Percentiles rank a stretch among this genome's conserved stretches.
These are phyloP conservation scores for Omphalotus guepiniiformis DNA, from an alignment of 768 basidiomycete species.

Conservation along the genomic window DNA sequence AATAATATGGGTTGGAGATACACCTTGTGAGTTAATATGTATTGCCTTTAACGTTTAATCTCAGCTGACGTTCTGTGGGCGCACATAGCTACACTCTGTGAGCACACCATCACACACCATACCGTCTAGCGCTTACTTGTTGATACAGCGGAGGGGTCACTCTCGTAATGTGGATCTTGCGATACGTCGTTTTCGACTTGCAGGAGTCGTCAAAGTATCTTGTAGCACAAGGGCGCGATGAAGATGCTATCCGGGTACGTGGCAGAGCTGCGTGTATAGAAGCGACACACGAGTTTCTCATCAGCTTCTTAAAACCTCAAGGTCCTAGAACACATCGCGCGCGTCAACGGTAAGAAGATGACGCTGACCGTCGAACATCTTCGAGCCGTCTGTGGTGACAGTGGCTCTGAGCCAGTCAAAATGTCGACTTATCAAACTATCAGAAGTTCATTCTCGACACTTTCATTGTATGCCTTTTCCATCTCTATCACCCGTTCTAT, in stretches of 20 bases:
- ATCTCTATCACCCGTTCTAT: background rate
- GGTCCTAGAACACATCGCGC: conserved; percentile 47
- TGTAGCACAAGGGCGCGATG: conserved; percentile 50
- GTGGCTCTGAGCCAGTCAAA: conserved; percentile 14
- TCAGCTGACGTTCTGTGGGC: background rate
- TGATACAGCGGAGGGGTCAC: conserved; percentile 41
- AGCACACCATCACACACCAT: conserved; percentile 9
- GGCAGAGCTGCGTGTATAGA: background rate
- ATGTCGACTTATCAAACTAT: conserved; percentile 28
- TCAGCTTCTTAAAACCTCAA: conserved; percentile 13
- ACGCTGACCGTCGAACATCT: conserved; percentile 44
- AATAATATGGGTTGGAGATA: conserved; percentile 64
- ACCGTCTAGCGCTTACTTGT: background rate
- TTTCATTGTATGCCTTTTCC: conserved; percentile 33
- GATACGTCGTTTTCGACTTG: conserved; percentile 53
- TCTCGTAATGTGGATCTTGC: conserved; percentile 47
- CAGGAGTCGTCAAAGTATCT: conserved; percentile 63
- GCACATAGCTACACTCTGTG: conserved; percentile 37
- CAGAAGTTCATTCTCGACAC: conserved; percentile 29
- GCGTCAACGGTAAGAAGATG: conserved; percentile 40
- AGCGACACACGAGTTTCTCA: background rate
- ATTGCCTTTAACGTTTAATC: background rate
- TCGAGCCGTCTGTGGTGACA: conserved; percentile 22
- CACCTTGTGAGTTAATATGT: conserved; percentile 38
- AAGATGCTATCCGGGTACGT: conserved; percentile 45